Evolutionary conservation across 2,329 filamentous ascomycete species (phyloP), one percentile per base, ranked within the genome.

Genomic region (Apiospora rasikravindrae): DNA sequence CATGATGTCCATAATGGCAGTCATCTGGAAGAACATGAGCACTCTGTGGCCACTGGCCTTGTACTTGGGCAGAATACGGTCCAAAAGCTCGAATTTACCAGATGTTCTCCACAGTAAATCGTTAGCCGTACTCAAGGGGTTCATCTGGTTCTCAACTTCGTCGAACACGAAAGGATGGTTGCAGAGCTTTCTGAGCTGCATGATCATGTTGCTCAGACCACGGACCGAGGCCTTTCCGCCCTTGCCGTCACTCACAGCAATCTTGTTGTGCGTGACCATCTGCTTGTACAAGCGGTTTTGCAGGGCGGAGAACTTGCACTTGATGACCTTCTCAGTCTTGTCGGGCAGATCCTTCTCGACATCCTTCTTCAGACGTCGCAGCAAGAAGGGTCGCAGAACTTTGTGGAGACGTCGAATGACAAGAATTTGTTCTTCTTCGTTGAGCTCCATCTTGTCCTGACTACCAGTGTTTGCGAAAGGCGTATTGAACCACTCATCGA

Each of bases 11-110:
- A 99, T 99, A 81, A 99, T 99, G 74, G 97, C 95, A 4, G 96
- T 99, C 96, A 99, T 99, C 82, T 99, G 96, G 88, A 99, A 99
- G 89, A 99, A 99, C 93, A 99, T 98, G 82, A 99, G 88, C 40
- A 98, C 95, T 83, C 96, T 93, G 89, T 99, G 96, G 22, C 94
- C 94, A 1, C 94, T 95, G 3, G 89, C 91, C 77, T 94, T 90
- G 83, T 99, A 98, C 84, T 99, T 99, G 67, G 96, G 96, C 75
- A 99, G 83, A 74, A 99, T 88, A 69, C 96, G 90, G 81, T 99
- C 96, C 37, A 99, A 88, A 42, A 99, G 88, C 85, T 99, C 96
- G 78, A 99, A 99, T 84, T 99, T 99, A 80, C 96, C 97, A 42
- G 96, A 91, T 2, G 96, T 97, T 83, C 96, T 92, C 96, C 96